A percentile compares a stretch with the other conserved stretches of the same genome.
Conservation (phyloP, 495 filamentous ascomycete species). For the Amniculicola lignicola region DNA sequence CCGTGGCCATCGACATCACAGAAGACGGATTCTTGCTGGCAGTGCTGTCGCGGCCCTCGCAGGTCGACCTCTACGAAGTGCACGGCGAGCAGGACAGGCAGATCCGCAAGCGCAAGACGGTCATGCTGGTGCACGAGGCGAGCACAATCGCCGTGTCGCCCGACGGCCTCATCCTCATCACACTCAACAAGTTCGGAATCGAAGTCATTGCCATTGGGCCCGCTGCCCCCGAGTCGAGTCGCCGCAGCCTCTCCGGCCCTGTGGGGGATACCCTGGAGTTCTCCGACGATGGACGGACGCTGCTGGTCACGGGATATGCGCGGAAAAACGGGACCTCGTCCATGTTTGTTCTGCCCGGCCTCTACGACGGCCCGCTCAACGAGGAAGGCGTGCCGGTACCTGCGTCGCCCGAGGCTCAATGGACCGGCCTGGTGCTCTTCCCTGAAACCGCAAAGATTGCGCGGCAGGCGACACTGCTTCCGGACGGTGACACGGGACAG, state of each 20-base stretch:
- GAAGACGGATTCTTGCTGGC: constrained; percentile 76
- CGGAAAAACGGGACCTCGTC: constrained; percentile 20
- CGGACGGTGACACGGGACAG: constrained; percentile 25
- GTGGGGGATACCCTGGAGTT: constrained; percentile 75
- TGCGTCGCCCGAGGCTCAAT: constrained; percentile 25
- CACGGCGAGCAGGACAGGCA: constrained; percentile 42
- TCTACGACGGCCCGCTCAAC: constrained; percentile 30
- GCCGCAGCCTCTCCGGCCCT: constrained; percentile 77
- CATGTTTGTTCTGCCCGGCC: constrained; percentile 25
- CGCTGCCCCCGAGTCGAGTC: constrained; percentile 60
- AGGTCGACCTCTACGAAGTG: constrained; percentile 77
- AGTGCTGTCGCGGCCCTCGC: constrained; percentile 74
- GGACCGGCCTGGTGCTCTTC: constrained; percentile 31
- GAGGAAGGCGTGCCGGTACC: constrained; percentile 32
- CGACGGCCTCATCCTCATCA: constrained; percentile 73
- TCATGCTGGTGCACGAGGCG: constrained; percentile 57
- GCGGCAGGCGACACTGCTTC: constrained; percentile 31
- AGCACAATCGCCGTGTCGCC: constrained; percentile 68
- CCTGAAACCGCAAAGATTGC: constrained; percentile 28
- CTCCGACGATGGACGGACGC: constrained; percentile 76
- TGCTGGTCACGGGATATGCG: constrained; percentile 74
- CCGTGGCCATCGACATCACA: constrained; percentile 71
- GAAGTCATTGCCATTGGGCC: constrained; percentile 75
- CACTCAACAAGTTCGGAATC: constrained; percentile 82
- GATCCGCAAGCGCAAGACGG: constrained; percentile 61